Conservation (phyloP, 2,329 filamentous ascomycete species). For the Cercospora nicotianae region DNA sequence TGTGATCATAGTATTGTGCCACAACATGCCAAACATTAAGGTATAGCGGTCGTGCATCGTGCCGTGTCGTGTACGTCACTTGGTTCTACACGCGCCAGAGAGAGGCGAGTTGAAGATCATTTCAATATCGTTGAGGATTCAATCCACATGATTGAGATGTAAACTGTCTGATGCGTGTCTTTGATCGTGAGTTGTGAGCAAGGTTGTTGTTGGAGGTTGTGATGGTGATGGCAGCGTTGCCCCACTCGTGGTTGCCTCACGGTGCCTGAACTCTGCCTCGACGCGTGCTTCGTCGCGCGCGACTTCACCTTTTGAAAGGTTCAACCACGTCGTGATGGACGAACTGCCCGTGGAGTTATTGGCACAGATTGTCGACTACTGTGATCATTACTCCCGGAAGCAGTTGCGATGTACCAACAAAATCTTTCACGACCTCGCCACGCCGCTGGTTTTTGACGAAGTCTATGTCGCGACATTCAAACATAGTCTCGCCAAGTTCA, state of each 20-base stretch:
- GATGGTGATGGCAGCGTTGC: not conserved
- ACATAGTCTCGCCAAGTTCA: not conserved
- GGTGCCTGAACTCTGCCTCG: not conserved
- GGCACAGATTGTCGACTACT: not conserved
- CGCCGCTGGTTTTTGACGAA: not conserved
- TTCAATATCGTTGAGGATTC: not conserved
- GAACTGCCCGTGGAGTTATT: not conserved
- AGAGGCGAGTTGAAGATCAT: not conserved
- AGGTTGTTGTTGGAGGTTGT: not conserved
- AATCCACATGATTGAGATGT: not conserved
- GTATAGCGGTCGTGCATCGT: not conserved
- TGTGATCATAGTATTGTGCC: not conserved
- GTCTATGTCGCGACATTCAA: not conserved
- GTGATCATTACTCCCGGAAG: not conserved
- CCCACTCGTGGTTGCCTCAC: not conserved
- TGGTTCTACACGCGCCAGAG: not conserved
- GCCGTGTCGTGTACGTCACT: not conserved
- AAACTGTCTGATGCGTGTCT: not conserved
- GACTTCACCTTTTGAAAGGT: too few relatives aligned
- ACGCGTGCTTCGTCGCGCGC: not conserved
- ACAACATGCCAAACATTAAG: not conserved
- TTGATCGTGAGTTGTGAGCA: not conserved
- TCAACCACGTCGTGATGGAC: too few relatives aligned
- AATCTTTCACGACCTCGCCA: not conserved
- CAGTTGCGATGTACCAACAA: not conserved